phyloP scores from a whole-genome alignment of 805 yeast genomes.

The Candida coquimbonensis region DNA sequence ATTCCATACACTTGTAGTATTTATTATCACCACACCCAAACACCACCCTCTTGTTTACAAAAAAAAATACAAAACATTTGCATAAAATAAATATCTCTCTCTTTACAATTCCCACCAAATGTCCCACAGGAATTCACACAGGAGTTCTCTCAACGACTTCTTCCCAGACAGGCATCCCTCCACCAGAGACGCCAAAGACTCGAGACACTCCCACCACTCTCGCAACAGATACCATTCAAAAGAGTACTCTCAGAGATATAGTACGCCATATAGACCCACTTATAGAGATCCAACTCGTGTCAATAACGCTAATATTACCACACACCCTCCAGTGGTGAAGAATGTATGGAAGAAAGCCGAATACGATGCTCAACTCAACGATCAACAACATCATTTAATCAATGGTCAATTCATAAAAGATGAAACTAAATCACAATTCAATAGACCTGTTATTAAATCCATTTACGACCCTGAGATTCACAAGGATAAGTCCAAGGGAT shows the following conservation, averaged over 20 bases:
- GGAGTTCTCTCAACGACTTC: constrained; percentile 1
- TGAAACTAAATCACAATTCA: constrained; percentile 2
- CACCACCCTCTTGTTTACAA: background rate
- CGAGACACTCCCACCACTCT: background rate
- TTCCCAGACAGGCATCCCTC: constrained; percentile 1
- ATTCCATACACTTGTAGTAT: too few relatives aligned
- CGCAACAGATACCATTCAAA: background rate
- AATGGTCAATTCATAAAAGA: constrained; percentile 8
- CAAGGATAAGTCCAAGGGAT: constrained; percentile 36
- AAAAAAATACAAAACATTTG: too few relatives aligned
- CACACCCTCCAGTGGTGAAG: too few relatives aligned
- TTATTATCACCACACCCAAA: too few relatives aligned
- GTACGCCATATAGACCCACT: too few relatives aligned
- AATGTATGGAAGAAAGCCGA: background rate
- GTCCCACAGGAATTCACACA: background rate
- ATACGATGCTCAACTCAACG: background rate
- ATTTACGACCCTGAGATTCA: constrained; percentile 45
- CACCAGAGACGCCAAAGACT: background rate
- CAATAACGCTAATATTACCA: too few relatives aligned
- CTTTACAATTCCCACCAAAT: too few relatives aligned
- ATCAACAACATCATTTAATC: constrained; percentile 5
- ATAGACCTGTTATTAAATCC: constrained; percentile 31
- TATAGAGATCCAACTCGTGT: too few relatives aligned
- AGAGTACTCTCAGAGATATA: too few relatives aligned
- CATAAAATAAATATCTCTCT: too few relatives aligned